Evolutionary conservation across 139 green algal genomes (phyloP).

Genomic region (Chlorella sp.): DNA sequence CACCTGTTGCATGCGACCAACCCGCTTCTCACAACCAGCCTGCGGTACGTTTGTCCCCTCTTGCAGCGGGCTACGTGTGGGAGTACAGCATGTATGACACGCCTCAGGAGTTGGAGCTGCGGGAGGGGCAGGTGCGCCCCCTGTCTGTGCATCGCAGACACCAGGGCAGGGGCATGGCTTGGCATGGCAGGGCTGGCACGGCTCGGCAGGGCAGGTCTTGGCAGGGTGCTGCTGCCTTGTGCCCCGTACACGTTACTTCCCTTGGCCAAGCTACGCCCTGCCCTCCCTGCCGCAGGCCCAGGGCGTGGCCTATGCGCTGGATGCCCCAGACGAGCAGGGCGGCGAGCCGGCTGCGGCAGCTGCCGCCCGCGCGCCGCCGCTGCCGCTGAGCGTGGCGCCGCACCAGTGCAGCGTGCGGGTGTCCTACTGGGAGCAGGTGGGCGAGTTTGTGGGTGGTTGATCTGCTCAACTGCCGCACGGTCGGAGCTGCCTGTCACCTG

Average conservation of each 20-base stretch:
- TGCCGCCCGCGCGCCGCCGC: not conserved
- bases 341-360: not conserved
- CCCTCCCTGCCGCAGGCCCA: not conserved
- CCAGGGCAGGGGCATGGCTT: no score
- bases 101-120: constrained; percentile 55
- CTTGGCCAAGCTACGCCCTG: no score
- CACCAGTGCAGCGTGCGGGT: constrained; percentile 33
- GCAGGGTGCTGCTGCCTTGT: not conserved
- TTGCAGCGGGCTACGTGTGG: constrained; percentile 40
- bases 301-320: constrained; percentile 31
- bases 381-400: constrained; percentile 32
- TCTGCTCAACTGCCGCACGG: no score
- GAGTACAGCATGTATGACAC: constrained; percentile 29
- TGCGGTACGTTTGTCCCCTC: not conserved
- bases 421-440: constrained; percentile 41
- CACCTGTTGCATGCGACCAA: no score
- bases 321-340: constrained; percentile 14
- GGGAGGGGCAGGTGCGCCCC: constrained; percentile 35
- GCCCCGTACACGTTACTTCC: no score
- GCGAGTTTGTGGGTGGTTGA: no score
- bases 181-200: no score
- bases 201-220: no score
- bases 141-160: no score
- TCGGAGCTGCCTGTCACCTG: no score
- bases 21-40: no score